Evolutionary conservation across 2,329 filamentous ascomycete genomes (phyloP), one percentile per base, ranked within the genome.

Genomic region (Aspergillus bombycis): DNA sequence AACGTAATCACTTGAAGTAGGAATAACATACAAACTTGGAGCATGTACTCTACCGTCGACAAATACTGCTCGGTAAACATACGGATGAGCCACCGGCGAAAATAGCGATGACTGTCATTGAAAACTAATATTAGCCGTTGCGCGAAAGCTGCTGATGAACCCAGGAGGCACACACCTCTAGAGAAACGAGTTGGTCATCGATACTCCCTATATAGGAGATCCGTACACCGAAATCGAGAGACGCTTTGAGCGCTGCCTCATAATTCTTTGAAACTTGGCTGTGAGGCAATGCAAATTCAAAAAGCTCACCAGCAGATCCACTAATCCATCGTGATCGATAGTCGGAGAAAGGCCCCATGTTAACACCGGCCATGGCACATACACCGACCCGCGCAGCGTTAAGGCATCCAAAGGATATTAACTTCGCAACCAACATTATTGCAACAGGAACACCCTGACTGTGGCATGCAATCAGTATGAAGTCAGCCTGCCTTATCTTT

Each of bases 401-500:
- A 34, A 98, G 86, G 68, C 95, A 92, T 2, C 94, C 94, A 63
- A 97, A 89, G 59, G 95, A 91, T 60, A 99, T 94, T 48, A 99
- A 83, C 77, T 97, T 97, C 6, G 94, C 93, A 6, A 98, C 84
- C 4, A 99, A 84, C 89, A 97, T 97, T 64, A 97, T 86, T 7
- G 91, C 90, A 0, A 99, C 95, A 0, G 95, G 95, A 0, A 98
- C 95, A 26, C 95, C 95, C 77, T 99, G 95, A 3, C 93, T 96
- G 77, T 99, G 95, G 64, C 93, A 97, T 3, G 93, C 93, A n/a
- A 99, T 82, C 45, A 99, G 79, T 48, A 99, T 89, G 65, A 98
- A 89, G 77, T 99, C 95, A 0, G 95, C 94, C 59, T 86, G 86
- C 58, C 92, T 89, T 36, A 99, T 91, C 67, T 94, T 90, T 43